Base-by-base conservation (phyloP, 345 rosid genomes). In the Sonneratia caseolaris region DNA sequence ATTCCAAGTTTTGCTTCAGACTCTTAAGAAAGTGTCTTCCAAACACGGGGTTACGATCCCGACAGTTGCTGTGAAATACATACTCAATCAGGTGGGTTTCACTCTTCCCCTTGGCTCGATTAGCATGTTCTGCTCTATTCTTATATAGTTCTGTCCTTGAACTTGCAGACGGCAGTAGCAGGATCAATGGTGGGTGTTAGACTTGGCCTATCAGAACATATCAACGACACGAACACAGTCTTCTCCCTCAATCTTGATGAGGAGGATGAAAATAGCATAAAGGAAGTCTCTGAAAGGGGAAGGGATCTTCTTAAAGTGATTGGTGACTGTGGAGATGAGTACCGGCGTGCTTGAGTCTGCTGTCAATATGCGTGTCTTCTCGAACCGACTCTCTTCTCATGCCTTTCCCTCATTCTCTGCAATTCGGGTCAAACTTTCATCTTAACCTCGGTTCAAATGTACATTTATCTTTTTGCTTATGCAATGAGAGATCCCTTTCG, bases 161-260 rank as follows among this genome's bases (percentile, higher is more conserved):
- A 62, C 75, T 66, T 61, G 38, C 89, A 93, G 98, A 90, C 84
- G 48, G 90, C 85, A 13, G 98, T 93, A 22, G 98, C 83, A 3
- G 98, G 98, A 82, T 93, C 98, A 38, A 91, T 93, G 98, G 77
- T 91, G 59, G 98, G 98, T 8, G 98, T 89, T 67, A 85, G 97
- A 66, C 91, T 93, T 3, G 97, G 97, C 49, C 81, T 93, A 69
- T 74, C 96, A 0, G 96, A 93, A 64, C 96, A 91, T 74, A 84
- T 93, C 70, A 76, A 84, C 47, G 98, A 93, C 48, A 64, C 91
- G 3, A 88, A 85, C 35, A 87, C 90, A 3, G 85, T 91, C 68
- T 91, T 93, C 80, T 84, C 96, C 5, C 80, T 91, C 45, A 85
- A 74, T 64, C 90, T 93, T 45, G 96, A 91, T 19, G 91, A 89